Base-by-base conservation (phyloP, 2,329 filamentous ascomycete genomes). In the Diaporthe citriasiana region DNA sequence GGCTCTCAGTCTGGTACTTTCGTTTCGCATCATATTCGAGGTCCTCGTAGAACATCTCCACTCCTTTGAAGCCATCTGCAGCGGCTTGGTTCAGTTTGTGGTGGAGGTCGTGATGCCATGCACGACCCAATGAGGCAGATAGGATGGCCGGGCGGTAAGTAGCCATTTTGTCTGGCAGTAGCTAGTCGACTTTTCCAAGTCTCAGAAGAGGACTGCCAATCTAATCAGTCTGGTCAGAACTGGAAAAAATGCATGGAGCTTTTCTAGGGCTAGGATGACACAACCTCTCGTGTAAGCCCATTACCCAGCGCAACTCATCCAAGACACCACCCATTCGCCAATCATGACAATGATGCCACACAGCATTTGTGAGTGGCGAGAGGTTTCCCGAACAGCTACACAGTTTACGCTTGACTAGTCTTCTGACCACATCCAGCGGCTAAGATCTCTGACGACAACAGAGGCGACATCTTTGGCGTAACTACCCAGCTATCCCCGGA, bases 21-120 rank as follows among this genome's bases (percentile, higher is more conserved):
- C 60, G 60, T 35, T 10, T 65, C 42, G 60, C 60, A 7, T 65
- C 60, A 65, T 87, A 87, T 57, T 87, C 84, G 8, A 92, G 83
- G 79, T 92, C 91, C 79, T 93, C 90, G 80, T 88, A 90, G 82
- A 91, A 92, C 22, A 92, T 82, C 78, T 92, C 90, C 68, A 92
- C 86, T 38, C 89, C 89, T 76, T 86, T 80, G 77, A 91, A 85
- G 19, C 87, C 88, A 42, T 75, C 60, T 35, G 60, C 42, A 35
- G 60, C 40, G 13, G 60, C 60, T 30, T 65, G 60, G 19, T n/a
- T 47, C 6, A 65, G 42, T 35, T 65, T 65, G 9, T 35, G 12
- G 27, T 65, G 60, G 42, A 65, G 42, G 7, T 50, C 60, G 35
- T 65, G 60, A 12, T 50, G 60, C 60, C 60, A 65, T 17, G 60